phyloP scores from a whole-genome alignment of 2,329 filamentous ascomycete species.

The Penicillium rolfsii region DNA sequence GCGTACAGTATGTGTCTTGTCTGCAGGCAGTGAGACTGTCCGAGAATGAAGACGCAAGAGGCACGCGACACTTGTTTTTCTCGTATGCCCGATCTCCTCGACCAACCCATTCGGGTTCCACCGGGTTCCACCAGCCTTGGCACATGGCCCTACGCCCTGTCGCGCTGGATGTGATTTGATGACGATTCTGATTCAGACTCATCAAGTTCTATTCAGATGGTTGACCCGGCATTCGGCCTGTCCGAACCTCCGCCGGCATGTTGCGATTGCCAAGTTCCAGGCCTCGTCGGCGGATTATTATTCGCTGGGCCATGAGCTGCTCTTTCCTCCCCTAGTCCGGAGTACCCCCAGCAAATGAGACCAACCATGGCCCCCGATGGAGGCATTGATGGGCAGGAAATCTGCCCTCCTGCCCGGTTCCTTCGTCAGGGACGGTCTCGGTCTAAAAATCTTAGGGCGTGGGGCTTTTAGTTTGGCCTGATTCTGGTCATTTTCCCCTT shows the following conservation, averaged over 20 bases:
- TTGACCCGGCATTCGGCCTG: background rate
- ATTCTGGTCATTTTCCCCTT: background rate
- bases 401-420: background rate
- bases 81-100: background rate
- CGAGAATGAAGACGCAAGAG: background rate
- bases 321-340: background rate
- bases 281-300: background rate
- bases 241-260: background rate
- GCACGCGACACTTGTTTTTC: background rate
- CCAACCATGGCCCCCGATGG: background rate
- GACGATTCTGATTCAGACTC: background rate
- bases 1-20: background rate
- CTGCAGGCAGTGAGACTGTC: too few species aligned
- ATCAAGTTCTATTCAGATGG: background rate
- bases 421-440: background rate
- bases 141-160: background rate
- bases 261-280: background rate
- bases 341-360: background rate
- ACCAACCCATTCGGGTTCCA: background rate
- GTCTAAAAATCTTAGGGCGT: background rate
- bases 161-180: background rate
- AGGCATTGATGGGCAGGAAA: background rate
- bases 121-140: background rate
- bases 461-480: background rate
- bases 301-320: background rate